Evolutionary conservation across 495 filamentous ascomycete species (phyloP).

Genomic region (Apiosordaria backusii): DNA sequence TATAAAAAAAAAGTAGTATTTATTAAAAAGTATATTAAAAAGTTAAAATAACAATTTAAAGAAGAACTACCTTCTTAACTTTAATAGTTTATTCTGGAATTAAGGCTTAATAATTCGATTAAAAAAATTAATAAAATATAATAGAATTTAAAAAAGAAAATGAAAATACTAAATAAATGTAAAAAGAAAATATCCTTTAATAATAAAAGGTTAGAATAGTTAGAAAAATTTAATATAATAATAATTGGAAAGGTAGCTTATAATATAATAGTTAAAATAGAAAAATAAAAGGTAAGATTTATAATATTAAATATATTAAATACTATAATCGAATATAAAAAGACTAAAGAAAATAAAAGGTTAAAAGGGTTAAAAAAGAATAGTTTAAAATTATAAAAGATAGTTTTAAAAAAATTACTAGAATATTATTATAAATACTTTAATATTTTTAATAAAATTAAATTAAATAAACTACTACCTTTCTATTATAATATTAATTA

Average conservation of each 20-base stretch:
- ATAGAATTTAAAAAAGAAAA: background rate
- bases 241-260: background rate
- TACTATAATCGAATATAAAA: background rate
- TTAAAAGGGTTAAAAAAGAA: background rate
- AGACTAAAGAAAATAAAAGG: background rate
- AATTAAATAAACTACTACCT: background rate
- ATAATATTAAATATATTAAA: background rate
- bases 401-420: background rate
- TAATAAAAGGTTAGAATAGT: background rate
- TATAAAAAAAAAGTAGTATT: background rate
- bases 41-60: background rate
- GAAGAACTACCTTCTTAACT: background rate
- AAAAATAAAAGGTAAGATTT: background rate
- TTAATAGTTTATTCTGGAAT: background rate
- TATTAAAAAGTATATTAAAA: background rate
- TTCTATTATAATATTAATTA: background rate
- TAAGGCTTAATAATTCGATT: background rate
- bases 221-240: background rate
- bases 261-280: background rate
- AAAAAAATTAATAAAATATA: background rate
- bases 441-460: background rate
- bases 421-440: background rate
- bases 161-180: background rate
- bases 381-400: background rate
- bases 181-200: background rate